These are phyloP conservation scores for Stagonosporopsis cucurbitacearum DNA, from an alignment of 2,329 filamentous ascomycete genomes.

Conservation along the genomic window DNA sequence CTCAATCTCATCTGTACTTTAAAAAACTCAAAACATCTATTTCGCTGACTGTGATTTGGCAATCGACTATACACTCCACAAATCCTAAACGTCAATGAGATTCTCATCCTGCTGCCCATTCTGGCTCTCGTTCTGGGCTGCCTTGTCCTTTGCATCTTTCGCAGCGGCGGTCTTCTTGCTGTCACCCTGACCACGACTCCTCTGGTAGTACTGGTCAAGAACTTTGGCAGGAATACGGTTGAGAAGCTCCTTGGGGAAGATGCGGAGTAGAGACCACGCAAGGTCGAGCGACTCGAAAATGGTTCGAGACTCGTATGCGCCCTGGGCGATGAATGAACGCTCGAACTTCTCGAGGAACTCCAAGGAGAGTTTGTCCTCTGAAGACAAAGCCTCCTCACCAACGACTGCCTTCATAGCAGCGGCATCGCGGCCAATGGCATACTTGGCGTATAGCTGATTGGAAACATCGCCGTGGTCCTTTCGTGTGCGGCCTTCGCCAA, in stretches of 20 bases:
- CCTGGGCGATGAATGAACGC: constrained; percentile 90
- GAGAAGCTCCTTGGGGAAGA: constrained; percentile 97
- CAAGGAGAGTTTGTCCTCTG: constrained; percentile 95
- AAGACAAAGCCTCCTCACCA: constrained; percentile 93
- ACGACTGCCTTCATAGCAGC: constrained; percentile 99
- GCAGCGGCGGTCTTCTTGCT: constrained; percentile 49
- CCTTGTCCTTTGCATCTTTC: constrained; percentile 54
- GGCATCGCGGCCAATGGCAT: constrained; percentile 97
- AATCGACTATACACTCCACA: background rate
- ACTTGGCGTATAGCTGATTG: constrained; percentile 99
- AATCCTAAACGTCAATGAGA: constrained; percentile 47
- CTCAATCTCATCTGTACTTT: constrained; percentile 30
- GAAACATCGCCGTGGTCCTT: constrained; percentile 98
- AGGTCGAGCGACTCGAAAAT: constrained; percentile 95
- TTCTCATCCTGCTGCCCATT: constrained; percentile 44
- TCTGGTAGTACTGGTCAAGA: constrained; percentile 59
- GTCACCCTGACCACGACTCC: constrained; percentile 49
- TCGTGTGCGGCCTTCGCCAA: constrained; percentile 94
- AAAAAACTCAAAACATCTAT: constrained; percentile 24
- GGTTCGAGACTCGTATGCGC: constrained; percentile 86
- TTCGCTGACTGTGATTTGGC: constrained; percentile 21
- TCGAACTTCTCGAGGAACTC: constrained; percentile 99
- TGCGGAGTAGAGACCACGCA: constrained; percentile 93
- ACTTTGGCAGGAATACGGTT: constrained; percentile 74
- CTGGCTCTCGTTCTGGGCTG: constrained; percentile 29